Percentiles rank a stretch among this genome's conserved stretches.
Evolutionary conservation across 192 early-diverging fungal species (phyloP).

Genomic region (Phycomyces blakesleeanus): DNA sequence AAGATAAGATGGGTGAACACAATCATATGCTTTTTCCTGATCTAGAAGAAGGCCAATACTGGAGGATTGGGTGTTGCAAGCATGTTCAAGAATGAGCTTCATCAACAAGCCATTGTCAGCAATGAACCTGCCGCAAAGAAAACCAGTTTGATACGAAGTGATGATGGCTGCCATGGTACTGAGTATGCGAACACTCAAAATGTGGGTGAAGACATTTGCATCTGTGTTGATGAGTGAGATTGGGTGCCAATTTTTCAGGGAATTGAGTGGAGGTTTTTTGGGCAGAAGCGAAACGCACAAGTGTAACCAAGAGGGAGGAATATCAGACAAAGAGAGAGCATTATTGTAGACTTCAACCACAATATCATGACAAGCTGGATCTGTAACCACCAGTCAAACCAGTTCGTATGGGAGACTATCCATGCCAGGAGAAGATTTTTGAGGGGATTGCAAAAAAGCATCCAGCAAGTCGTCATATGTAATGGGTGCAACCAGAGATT

Average conservation of each 20-base stretch:
- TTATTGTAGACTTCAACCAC: slow-evolving; percentile 1
- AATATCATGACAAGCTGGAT: not conserved
- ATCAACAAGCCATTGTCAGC: slow-evolving; percentile 10
- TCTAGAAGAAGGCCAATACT: slow-evolving; percentile 14
- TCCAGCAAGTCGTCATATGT: not conserved
- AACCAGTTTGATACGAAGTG: not conserved
- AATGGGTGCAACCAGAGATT: not conserved
- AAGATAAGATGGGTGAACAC: slow-evolving; percentile 19
- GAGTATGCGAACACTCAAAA: slow-evolving; percentile 1
- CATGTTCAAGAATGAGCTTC: not conserved
- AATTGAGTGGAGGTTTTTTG: slow-evolving; percentile 10
- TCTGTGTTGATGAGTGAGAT: slow-evolving; percentile 13
- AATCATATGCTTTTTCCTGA: slow-evolving; percentile 26
- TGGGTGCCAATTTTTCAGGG: slow-evolving; percentile 16
- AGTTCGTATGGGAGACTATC: slow-evolving; percentile 32
- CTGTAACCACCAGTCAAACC: not conserved
- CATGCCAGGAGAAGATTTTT: slow-evolving; percentile 4
- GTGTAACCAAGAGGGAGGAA: slow-evolving; percentile 8
- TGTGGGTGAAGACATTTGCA: slow-evolving; percentile 13
- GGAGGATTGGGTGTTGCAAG: not conserved
- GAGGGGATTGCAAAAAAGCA: not conserved
- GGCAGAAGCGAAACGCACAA: slow-evolving; percentile 15
- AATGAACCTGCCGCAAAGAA: not conserved
- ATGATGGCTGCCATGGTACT: not conserved
- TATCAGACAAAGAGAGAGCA: slow-evolving; percentile 1